Percentiles rank a stretch among this genome's conserved stretches.
These are phyloP conservation scores for Penicillium crustosum DNA, from an alignment of 2,329 filamentous ascomycete species.

Conservation along the genomic window DNA sequence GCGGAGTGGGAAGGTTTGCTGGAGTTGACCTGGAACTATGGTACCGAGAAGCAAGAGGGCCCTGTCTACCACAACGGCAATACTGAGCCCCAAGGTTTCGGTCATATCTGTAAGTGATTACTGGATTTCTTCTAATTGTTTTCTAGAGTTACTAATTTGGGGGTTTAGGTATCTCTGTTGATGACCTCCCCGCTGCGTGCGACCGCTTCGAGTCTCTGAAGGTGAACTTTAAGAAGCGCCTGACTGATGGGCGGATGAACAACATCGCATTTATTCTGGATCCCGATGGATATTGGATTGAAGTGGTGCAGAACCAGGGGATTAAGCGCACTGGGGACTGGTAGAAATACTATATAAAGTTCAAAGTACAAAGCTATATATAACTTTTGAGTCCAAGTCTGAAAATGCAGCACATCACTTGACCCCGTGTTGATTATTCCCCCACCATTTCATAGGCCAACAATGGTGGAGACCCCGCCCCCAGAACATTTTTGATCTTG, in stretches of 20 bases:
- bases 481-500: conserved; percentile 13
- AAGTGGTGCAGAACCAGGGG: conserved; percentile 69
- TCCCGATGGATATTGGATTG: conserved; percentile 80
- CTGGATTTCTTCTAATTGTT: background rate
- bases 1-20: conserved; percentile 77
- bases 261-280: conserved; percentile 90
- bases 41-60: conserved; percentile 72
- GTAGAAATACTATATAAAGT: background rate
- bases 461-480: conserved; percentile 20
- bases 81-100: conserved; percentile 85
- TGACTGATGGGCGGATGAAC: conserved; percentile 90
- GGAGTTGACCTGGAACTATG: conserved; percentile 83
- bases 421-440: conserved; percentile 15
- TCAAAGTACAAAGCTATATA: background rate
- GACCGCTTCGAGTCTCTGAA: conserved; percentile 77
- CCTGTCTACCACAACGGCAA: conserved; percentile 94
- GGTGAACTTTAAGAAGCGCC: conserved; percentile 90
- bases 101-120: conserved; percentile 73
- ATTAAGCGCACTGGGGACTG: conserved; percentile 43
- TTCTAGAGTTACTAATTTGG: background rate
- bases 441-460: conserved; percentile 22
- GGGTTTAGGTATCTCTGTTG: conserved; percentile 68
- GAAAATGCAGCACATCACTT: conserved; percentile 2
- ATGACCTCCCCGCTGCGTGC: conserved; percentile 86
- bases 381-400: background rate